A percentile compares a stretch with the other conserved stretches of the same genome.
These are phyloP conservation scores for Allantophomopsis cytisporea DNA, from an alignment of 2,329 filamentous ascomycete species.

Conservation along the genomic window DNA sequence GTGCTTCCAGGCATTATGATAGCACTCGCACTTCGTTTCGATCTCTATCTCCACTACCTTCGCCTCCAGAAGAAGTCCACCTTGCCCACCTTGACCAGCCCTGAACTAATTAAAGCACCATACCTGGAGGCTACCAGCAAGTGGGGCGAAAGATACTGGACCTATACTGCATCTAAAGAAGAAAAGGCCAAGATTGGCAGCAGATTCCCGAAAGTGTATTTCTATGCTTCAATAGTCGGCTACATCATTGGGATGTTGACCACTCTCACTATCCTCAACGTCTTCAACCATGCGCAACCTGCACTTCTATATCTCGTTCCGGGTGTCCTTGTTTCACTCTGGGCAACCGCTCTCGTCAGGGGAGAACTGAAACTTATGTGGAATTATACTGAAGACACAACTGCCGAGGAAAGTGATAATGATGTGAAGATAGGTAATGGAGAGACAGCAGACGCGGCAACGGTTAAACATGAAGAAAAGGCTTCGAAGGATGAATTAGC, in stretches of 20 bases:
- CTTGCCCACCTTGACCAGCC: conserved; percentile 17
- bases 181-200: conserved; percentile 11
- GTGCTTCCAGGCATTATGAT: conserved; percentile 88
- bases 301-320: conserved; percentile 89
- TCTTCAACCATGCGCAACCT: conserved; percentile 74
- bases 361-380: conserved; percentile 69
- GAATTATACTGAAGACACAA: conserved; percentile 65
- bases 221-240: conserved; percentile 61
- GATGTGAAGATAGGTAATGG: conserved; percentile 1
- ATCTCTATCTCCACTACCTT: conserved; percentile 74
- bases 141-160: conserved; percentile 83
- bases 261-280: conserved; percentile 64
- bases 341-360: conserved; percentile 56
- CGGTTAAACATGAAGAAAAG: background rate
- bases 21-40: conserved; percentile 77
- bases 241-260: conserved; percentile 67
- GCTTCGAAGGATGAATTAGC: background rate
- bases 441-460: background rate
- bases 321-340: conserved; percentile 61
- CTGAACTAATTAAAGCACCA: conserved; percentile 24
- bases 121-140: conserved; percentile 50
- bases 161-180: conserved; percentile 16
- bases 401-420: conserved; percentile 10
- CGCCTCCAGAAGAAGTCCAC: conserved; percentile 38
- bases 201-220: conserved; percentile 73